These are phyloP conservation scores for Orbilia ellipsospora DNA, from an alignment of 2,329 filamentous ascomycete genomes.

Conservation along the genomic window DNA sequence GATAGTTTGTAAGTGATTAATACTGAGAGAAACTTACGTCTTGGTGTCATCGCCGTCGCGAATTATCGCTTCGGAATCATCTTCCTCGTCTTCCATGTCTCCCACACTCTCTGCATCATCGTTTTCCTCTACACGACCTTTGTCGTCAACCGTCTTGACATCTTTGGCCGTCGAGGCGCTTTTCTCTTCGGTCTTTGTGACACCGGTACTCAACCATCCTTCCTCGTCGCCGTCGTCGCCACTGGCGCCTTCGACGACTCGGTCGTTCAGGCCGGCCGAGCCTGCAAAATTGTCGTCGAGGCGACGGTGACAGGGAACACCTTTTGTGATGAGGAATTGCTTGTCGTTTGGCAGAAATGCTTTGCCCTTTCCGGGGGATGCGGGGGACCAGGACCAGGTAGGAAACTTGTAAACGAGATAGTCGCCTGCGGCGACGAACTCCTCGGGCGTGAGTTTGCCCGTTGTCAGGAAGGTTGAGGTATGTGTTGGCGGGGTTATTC, in stretches of 20 bases:
- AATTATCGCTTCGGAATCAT: slow-evolving; percentile 95
- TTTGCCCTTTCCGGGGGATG: slow-evolving; percentile 80
- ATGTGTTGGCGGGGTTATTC: slow-evolving; percentile 86
- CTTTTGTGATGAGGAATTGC: slow-evolving; percentile 93
- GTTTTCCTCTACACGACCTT: slow-evolving; percentile 82
- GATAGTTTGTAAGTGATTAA: slow-evolving; percentile 33
- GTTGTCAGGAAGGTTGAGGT: slow-evolving; percentile 93
- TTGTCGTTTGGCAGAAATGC: slow-evolving; percentile 86
- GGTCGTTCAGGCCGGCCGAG: slow-evolving; percentile 65
- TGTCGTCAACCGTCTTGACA: slow-evolving; percentile 88
- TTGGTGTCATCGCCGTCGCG: slow-evolving; percentile 67
- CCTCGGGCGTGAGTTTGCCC: slow-evolving; percentile 95
- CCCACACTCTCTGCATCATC: slow-evolving; percentile 77
- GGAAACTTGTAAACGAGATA: slow-evolving; percentile 99
- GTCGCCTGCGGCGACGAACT: slow-evolving; percentile 94
- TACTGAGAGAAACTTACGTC: slow-evolving; percentile 57
- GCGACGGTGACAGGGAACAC: slow-evolving; percentile 90
- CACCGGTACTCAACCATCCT: slow-evolving; percentile 91
- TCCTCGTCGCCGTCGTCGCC: slow-evolving; percentile 68
- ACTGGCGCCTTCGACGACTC: slow-evolving; percentile 82
- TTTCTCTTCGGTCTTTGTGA: slow-evolving; percentile 76
- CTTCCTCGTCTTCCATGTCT: slow-evolving; percentile 97
- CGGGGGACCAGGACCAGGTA: slow-evolving; percentile 95
- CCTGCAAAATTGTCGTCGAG: slow-evolving; percentile 93
- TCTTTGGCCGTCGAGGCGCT: slow-evolving; percentile 64